These are phyloP conservation scores for Boeremia lycopersici DNA, from an alignment of 2,329 filamentous ascomycete genomes.

Conservation along the genomic window DNA sequence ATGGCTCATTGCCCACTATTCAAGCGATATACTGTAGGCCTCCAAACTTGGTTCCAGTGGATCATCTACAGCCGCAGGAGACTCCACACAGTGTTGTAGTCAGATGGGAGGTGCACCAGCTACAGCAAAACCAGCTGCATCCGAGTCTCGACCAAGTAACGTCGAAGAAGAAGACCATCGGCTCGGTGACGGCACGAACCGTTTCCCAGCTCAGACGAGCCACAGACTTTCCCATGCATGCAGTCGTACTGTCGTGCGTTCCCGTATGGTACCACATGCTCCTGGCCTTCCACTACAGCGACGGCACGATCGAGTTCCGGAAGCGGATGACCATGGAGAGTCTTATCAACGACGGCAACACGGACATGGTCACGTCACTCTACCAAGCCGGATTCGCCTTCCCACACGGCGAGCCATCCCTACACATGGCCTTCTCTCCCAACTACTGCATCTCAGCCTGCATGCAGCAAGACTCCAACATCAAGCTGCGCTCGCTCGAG, in stretches of 20 bases:
- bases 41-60: slow-evolving; percentile 45
- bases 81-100: slow-evolving; percentile 76
- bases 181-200: slow-evolving; percentile 41
- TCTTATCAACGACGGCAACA: slow-evolving; percentile 67
- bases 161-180: slow-evolving; percentile 64
- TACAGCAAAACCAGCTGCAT: slow-evolving; percentile 67
- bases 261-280: slow-evolving; percentile 73
- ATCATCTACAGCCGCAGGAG: slow-evolving; percentile 63
- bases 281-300: slow-evolving; percentile 75
- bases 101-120: slow-evolving; percentile 77
- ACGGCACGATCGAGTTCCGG: slow-evolving; percentile 80
- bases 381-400: slow-evolving; percentile 81
- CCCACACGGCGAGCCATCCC: slow-evolving; percentile 64
- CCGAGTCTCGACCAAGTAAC: slow-evolving; percentile 78
- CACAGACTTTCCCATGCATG: slow-evolving; percentile 71
- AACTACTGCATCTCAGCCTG: slow-evolving; percentile 55
- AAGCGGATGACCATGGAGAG: slow-evolving; percentile 75
- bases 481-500: slow-evolving; percentile 52
- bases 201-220: slow-evolving; percentile 58
- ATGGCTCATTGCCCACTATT: slow-evolving; percentile 66
- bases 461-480: slow-evolving; percentile 51
- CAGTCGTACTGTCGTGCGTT: slow-evolving; percentile 72
- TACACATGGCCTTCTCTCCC: slow-evolving; percentile 55
- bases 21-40: slow-evolving; percentile 73
- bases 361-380: slow-evolving; percentile 70